Evolutionary conservation across 2,329 filamentous ascomycete species (phyloP).

Genomic region (Aspergillus sp.): DNA sequence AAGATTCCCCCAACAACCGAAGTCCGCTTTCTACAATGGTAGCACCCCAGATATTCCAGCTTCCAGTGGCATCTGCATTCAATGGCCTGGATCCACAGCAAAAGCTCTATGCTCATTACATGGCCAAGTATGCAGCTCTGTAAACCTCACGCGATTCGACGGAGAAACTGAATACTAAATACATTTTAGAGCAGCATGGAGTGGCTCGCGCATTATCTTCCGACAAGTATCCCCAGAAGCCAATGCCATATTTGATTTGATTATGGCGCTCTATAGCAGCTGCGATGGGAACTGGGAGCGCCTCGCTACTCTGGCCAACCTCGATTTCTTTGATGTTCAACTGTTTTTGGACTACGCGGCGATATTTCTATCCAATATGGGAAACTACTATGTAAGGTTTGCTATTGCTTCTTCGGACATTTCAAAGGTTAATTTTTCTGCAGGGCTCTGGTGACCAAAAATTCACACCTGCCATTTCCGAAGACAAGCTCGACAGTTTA

Average conservation of each 20-base stretch:
- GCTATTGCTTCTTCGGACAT: background rate
- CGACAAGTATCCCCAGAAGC: slow-evolving; percentile 55
- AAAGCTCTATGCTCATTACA: slow-evolving; percentile 25
- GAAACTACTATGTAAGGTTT: slow-evolving; percentile 46
- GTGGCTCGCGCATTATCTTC: slow-evolving; percentile 52
- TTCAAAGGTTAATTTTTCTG: slow-evolving; percentile 20
- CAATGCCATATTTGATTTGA: slow-evolving; percentile 56
- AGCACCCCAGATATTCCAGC: slow-evolving; percentile 14
- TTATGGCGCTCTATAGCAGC: slow-evolving; percentile 44
- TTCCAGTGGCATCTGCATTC: slow-evolving; percentile 17
- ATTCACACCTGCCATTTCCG: slow-evolving; percentile 22
- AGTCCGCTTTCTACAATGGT: slow-evolving; percentile 1
- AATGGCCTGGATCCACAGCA: slow-evolving; percentile 13
- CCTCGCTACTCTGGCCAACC: slow-evolving; percentile 30
- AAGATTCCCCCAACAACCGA: background rate
- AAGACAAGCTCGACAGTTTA: slow-evolving; percentile 13
- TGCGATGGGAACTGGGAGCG: slow-evolving; percentile 51
- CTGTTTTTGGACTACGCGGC: slow-evolving; percentile 45
- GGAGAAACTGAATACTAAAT: slow-evolving; percentile 7
- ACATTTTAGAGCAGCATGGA: slow-evolving; percentile 17
- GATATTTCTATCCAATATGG: slow-evolving; percentile 54
- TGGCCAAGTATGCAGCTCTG: slow-evolving; percentile 15
- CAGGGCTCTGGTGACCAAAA: slow-evolving; percentile 31
- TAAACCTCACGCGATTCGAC: background rate
- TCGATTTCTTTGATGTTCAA: slow-evolving; percentile 43